Evolutionary conservation across 192 early-diverging fungal species (phyloP).

Genomic region (Podila horticola): DNA sequence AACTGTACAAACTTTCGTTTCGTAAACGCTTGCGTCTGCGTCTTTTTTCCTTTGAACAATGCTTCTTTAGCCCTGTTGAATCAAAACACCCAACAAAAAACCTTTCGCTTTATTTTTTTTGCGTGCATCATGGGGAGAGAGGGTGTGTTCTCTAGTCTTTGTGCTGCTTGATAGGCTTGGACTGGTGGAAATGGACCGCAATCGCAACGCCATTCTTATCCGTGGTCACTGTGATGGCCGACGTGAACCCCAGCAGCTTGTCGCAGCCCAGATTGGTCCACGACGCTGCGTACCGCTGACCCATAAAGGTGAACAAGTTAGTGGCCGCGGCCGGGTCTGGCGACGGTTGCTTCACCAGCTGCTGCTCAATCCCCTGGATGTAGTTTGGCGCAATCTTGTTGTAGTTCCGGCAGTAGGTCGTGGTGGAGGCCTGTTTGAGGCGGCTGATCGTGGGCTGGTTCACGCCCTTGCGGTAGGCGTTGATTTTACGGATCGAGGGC

Average conservation of each 20-base stretch:
- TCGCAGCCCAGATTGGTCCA: slow-evolving; percentile 41
- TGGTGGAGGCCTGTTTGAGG: slow-evolving; percentile 13
- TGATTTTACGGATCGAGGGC: slow-evolving; percentile 1
- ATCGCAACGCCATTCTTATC: slow-evolving; percentile 15
- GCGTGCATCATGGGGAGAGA: too few species aligned
- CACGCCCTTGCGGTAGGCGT: slow-evolving; percentile 37
- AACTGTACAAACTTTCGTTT: too few species aligned
- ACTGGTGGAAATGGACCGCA: slow-evolving; percentile 38
- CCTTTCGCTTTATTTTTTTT: neutral
- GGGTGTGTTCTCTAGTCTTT: too few species aligned
- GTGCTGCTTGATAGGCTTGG: slow-evolving; percentile 20
- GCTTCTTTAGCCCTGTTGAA: too few species aligned
- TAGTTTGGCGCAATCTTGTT: slow-evolving; percentile 14
- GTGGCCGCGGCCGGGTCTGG: slow-evolving; percentile 7
- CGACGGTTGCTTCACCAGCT: slow-evolving; percentile 6
- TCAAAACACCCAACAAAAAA: too few species aligned
- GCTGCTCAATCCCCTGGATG: slow-evolving; percentile 13
- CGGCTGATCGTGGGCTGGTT: slow-evolving; percentile 1
- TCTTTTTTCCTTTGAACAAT: too few species aligned
- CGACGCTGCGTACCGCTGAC: slow-evolving; percentile 35
- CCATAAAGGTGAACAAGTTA: slow-evolving; percentile 36
- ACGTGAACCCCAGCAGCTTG: slow-evolving; percentile 27
- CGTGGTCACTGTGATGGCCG: slow-evolving; percentile 18
- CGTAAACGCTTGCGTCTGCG: too few species aligned
- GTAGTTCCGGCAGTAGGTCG: slow-evolving; percentile 16